These are phyloP conservation scores for Solanum medicagineum DNA, from an alignment of 257 asterid species.

Conservation along the genomic window DNA sequence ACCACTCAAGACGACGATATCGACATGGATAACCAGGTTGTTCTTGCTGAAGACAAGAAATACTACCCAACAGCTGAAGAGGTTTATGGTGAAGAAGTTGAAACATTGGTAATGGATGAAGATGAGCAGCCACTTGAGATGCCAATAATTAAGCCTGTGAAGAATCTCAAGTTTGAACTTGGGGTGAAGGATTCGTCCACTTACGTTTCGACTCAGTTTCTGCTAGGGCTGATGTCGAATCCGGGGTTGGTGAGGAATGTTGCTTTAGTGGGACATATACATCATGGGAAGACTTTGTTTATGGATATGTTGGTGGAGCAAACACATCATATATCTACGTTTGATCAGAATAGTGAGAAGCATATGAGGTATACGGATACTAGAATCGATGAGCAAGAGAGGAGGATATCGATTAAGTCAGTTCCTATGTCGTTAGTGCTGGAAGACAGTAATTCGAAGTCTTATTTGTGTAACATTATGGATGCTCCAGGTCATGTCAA, in stretches of 20 bases:
- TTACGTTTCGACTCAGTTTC: constrained; percentile 81
- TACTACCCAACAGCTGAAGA: constrained; percentile 98
- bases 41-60: constrained; percentile 89
- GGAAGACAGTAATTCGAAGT: constrained; percentile 87
- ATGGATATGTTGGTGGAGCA: constrained; percentile 98
- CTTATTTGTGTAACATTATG: constrained; percentile 84
- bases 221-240: constrained; percentile 90
- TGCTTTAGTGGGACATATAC: constrained; percentile 85
- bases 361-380: constrained; percentile 96
- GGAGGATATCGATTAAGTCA: constrained; percentile 78
- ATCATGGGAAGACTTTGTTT: constrained; percentile 78
- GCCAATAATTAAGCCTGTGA: constrained; percentile 81
- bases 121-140: constrained; percentile 85
- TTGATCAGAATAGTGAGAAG: constrained; percentile 85
- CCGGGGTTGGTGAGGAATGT: constrained; percentile 76
- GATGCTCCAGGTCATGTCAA: constrained; percentile 97
- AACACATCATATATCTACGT: constrained; percentile 89
- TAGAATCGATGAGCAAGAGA: constrained; percentile 95
- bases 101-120: constrained; percentile 93
- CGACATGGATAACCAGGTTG: constrained; percentile 89
- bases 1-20: constrained; percentile 44
- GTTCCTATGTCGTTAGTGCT: constrained; percentile 89
- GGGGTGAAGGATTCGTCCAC: constrained; percentile 91
- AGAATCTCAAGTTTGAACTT: constrained; percentile 83
- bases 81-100: constrained; percentile 96